Evolutionary conservation across 2,329 filamentous ascomycete genomes (phyloP).

Genomic region (Nemania serpens): DNA sequence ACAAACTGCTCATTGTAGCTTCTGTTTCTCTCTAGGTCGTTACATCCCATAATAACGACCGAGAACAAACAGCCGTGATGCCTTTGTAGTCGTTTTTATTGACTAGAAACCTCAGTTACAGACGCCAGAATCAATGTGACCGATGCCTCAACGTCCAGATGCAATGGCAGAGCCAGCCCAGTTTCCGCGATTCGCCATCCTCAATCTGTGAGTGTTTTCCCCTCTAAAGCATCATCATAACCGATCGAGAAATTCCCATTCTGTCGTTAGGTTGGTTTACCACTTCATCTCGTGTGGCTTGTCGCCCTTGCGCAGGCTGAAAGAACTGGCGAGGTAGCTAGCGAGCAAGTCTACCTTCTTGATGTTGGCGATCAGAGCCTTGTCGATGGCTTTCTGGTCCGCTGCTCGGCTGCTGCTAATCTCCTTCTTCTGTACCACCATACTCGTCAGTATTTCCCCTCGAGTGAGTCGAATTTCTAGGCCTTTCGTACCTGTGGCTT

Average conservation of each 20-base stretch:
- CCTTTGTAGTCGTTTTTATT: constrained; percentile 54
- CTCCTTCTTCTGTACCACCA: constrained; percentile 83
- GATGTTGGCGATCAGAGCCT: constrained; percentile 91
- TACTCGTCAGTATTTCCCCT: constrained; percentile 43
- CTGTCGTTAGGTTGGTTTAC: constrained; percentile 60
- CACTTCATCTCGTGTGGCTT: constrained; percentile 99
- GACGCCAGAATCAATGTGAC: constrained; percentile 66
- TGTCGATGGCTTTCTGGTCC: constrained; percentile 99
- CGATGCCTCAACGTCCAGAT: constrained; percentile 69
- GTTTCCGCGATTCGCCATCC: constrained; percentile 52
- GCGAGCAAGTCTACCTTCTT: constrained; percentile 97
- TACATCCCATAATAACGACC: constrained; percentile 6
- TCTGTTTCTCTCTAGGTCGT: constrained; percentile 2
- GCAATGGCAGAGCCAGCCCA: constrained; percentile 65
- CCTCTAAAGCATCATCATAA: constrained; percentile 38
- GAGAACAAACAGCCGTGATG: constrained; percentile 35
- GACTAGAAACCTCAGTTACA: constrained; percentile 68
- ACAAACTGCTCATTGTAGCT: constrained; percentile 1
- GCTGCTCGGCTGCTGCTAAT: constrained; percentile 87
- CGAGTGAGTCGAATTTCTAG: neutral
- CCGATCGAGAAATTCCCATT: constrained; percentile 29
- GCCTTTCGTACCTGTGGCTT: constrained; percentile 80
- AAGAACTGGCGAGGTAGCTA: constrained; percentile 92
- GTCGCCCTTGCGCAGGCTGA: constrained; percentile 99
- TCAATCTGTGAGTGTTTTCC: constrained; percentile 46